phyloP scores from a whole-genome alignment of 805 yeast species.

The Kazachstania psychrophila region DNA sequence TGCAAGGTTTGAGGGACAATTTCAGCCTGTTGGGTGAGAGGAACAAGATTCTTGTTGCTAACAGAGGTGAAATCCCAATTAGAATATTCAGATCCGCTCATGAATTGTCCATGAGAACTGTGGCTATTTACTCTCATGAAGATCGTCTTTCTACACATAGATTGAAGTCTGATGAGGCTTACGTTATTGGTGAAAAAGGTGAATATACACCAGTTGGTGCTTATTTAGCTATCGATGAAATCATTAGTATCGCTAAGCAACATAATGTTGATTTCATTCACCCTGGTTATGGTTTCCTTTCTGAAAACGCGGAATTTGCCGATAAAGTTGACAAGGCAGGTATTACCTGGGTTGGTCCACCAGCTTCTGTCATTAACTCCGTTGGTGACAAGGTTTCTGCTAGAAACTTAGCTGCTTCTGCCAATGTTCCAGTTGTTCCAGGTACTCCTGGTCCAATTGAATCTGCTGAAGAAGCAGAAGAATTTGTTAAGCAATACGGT shows the following conservation, averaged over 20 bases:
- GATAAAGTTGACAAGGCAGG: slow-evolving; percentile 83
- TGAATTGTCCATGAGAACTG: slow-evolving; percentile 93
- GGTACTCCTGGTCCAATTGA: slow-evolving; percentile 98
- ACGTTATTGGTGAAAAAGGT: slow-evolving; percentile 82
- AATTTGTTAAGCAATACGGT: slow-evolving; percentile 76
- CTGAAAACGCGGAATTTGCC: slow-evolving; percentile 91
- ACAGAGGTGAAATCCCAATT: slow-evolving; percentile 79
- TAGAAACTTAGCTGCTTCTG: slow-evolving; percentile 70
- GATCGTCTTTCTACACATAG: slow-evolving; percentile 92
- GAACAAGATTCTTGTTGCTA: slow-evolving; percentile 65
- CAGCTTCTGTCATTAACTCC: slow-evolving; percentile 75
- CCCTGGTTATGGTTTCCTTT: slow-evolving; percentile 86
- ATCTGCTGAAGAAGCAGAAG: slow-evolving; percentile 62
- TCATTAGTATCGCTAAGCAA: slow-evolving; percentile 71
- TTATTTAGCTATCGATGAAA: slow-evolving; percentile 90
- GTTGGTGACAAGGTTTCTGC: slow-evolving; percentile 98
- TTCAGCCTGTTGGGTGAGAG: slow-evolving; percentile 32
- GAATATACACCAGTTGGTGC: slow-evolving; percentile 94
- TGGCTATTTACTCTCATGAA: slow-evolving; percentile 93
- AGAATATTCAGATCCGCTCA: slow-evolving; percentile 95
- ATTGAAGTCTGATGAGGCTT: slow-evolving; percentile 88
- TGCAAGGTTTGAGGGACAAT: slow-evolving; percentile 28
- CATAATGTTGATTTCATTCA: slow-evolving; percentile 80
- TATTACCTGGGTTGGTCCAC: slow-evolving; percentile 94
- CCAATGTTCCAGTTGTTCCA: slow-evolving; percentile 88